Conservation (phyloP, 768 basidiomycete genomes). For the Macrolepiota fuliginosa region DNA sequence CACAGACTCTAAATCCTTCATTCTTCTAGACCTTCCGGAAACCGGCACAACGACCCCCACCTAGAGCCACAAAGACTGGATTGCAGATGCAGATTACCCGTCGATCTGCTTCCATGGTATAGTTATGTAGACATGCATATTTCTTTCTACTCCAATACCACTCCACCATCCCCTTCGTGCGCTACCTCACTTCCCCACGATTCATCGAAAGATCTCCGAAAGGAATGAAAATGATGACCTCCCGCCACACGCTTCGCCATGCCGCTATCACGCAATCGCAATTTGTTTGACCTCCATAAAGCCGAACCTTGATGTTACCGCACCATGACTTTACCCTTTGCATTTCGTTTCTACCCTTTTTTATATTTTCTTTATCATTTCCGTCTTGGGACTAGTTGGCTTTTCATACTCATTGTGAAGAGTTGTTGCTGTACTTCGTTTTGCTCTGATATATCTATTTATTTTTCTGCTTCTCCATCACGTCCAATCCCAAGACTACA, state of each 20-base stretch:
- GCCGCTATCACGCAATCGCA: constrained; percentile 12
- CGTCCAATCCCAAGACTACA: neutral
- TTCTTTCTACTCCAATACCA: constrained; percentile 2
- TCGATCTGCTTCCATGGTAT: constrained; percentile 10
- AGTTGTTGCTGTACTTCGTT: neutral
- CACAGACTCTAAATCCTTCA: neutral
- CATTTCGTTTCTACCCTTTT: constrained; percentile 1
- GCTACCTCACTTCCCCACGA: constrained; percentile 6
- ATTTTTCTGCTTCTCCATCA: neutral
- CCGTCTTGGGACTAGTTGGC: constrained; percentile 7
- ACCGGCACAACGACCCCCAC: constrained; percentile 10
- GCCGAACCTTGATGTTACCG: neutral
- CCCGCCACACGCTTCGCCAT: constrained; percentile 1
- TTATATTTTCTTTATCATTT: constrained; percentile 7
- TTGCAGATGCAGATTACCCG: constrained; percentile 11
- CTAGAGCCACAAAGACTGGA: neutral
- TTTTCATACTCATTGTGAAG: neutral
- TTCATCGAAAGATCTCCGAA: constrained; percentile 5
- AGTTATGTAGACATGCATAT: constrained; percentile 3
- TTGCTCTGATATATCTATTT: constrained; percentile 11
- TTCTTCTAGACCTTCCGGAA: constrained; percentile 11
- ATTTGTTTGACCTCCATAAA: neutral
- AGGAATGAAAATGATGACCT: constrained; percentile 12
- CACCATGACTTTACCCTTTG: constrained; percentile 5
- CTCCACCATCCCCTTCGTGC: neutral